Evolutionary conservation across 768 basidiomycete species (phyloP).

Genomic region (Termitomyces sp.): DNA sequence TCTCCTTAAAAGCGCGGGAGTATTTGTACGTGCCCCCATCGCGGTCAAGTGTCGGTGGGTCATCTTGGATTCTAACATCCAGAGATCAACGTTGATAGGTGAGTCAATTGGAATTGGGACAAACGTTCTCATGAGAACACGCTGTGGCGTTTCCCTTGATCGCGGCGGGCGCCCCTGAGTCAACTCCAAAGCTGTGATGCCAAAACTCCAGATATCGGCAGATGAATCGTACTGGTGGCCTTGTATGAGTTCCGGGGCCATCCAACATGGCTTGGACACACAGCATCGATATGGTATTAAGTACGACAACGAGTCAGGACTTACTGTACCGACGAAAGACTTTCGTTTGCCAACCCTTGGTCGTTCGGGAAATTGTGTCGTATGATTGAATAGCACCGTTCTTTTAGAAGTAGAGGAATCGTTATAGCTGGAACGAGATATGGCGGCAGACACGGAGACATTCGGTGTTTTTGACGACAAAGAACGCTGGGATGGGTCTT

Average conservation of each 20-base stretch:
- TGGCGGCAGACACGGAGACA: slow-evolving; percentile 24
- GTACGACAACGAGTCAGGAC: slow-evolving; percentile 16
- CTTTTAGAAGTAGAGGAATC: slow-evolving; percentile 18
- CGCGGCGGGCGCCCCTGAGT: slow-evolving; percentile 85
- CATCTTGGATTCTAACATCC: slow-evolving; percentile 58
- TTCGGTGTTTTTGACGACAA: slow-evolving; percentile 19
- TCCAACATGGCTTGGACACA: slow-evolving; percentile 75
- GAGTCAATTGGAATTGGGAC: slow-evolving; percentile 5
- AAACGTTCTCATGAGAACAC: slow-evolving; percentile 71
- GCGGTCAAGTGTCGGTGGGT: slow-evolving; percentile 71
- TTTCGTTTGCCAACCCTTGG: slow-evolving; percentile 71
- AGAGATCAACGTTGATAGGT: background rate
- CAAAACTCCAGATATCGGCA: slow-evolving; percentile 96
- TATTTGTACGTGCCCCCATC: slow-evolving; percentile 69
- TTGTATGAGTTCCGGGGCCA: slow-evolving; percentile 92
- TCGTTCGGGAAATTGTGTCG: slow-evolving; percentile 21
- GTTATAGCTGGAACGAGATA: slow-evolving; percentile 16
- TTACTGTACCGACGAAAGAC: slow-evolving; percentile 87
- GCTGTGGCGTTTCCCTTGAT: slow-evolving; percentile 66
- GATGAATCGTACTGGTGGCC: slow-evolving; percentile 79
- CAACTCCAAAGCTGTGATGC: slow-evolving; percentile 90
- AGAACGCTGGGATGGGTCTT: slow-evolving; percentile 43
- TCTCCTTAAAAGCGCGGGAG: slow-evolving; percentile 75
- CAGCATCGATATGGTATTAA: background rate
- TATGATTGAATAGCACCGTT: slow-evolving; percentile 29